Percentiles rank a stretch among this genome's conserved stretches.
Evolutionary conservation across 345 rosid species (phyloP).

Genomic region (Arabis hirsuta): DNA sequence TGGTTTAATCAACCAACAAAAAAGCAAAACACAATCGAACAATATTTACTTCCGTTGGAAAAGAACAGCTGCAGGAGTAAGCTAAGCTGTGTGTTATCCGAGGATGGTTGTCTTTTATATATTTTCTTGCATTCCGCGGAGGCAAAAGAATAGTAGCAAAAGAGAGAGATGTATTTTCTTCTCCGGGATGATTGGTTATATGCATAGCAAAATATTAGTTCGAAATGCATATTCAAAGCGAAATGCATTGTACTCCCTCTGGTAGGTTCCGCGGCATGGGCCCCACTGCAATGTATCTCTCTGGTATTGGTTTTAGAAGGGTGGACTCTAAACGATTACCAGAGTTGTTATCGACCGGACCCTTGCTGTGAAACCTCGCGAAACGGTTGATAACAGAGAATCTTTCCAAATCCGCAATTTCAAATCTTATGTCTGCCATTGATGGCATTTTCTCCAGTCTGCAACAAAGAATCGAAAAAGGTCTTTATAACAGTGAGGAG

Average conservation of each 20-base stretch:
- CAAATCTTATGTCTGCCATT: slow-evolving; percentile 60
- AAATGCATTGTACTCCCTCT: slow-evolving; percentile 68
- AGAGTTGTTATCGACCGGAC: slow-evolving; percentile 39
- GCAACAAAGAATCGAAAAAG: slow-evolving; percentile 35
- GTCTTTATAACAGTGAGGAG: background rate
- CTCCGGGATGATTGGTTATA: slow-evolving; percentile 19
- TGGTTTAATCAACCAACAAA: slow-evolving; percentile 17
- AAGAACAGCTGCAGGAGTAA: slow-evolving; percentile 20
- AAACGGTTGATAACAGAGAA: slow-evolving; percentile 81
- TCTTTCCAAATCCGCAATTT: slow-evolving; percentile 75
- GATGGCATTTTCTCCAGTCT: slow-evolving; percentile 64
- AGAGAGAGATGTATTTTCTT: slow-evolving; percentile 19
- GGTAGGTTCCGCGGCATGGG: slow-evolving; percentile 69
- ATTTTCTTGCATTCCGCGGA: slow-evolving; percentile 16
- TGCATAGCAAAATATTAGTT: slow-evolving; percentile 32
- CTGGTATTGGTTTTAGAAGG: slow-evolving; percentile 50
- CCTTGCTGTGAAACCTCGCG: slow-evolving; percentile 81
- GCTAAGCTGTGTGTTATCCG: slow-evolving; percentile 31
- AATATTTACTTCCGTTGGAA: slow-evolving; percentile 32
- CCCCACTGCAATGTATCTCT: slow-evolving; percentile 67
- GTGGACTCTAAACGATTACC: slow-evolving; percentile 45
- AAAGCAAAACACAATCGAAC: slow-evolving; percentile 10
- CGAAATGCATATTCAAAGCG: slow-evolving; percentile 57
- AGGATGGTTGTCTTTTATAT: slow-evolving; percentile 24
- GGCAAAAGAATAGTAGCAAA: slow-evolving; percentile 37